Evolutionary conservation across 2,329 filamentous ascomycete genomes (phyloP), one percentile per base, ranked within the genome.

Genomic region (Claviceps fusiformis): DNA sequence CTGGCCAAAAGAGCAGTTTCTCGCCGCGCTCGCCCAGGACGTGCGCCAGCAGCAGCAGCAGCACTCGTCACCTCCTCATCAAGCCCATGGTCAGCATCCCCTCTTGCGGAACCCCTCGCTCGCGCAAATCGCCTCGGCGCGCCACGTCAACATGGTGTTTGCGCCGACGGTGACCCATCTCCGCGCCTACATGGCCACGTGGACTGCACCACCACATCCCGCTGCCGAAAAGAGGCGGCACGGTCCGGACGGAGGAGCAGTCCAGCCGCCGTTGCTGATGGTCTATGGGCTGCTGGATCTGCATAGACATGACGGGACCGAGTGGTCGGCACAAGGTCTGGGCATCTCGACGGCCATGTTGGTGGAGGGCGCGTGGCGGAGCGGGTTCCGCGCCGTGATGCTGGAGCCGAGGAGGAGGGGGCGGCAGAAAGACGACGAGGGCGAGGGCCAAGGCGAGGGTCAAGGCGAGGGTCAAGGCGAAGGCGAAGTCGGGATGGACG

Each of bases 241-340:
- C 37, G 13, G 37, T 5, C 2, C 13, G 37, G 67, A 61, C 17
- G 62, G 73, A 0, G 57, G 68, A 0, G 56, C 75, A 75, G 43
- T n/a, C 48, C 1, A 52, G 37, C 33, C 58, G 24, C 75, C 78
- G 0, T 65, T 75, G 27, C 69, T 89, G 3, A 66, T 88, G 1
- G 68, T 87, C 1, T 85, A 88, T 61, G 83, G 85, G 52, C 75
- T 86, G 46, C 63, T 90, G 17, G 71, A 76, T 24, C 67, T 87
- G 46, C 87, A 91, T 65, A 76, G 79, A 29, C 46, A 48, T 33
- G 75, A 80, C 54, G 86, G 84, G 0, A 82, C 82, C 58, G 84
- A 87, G 57, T 90, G 86, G 79, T 89, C 85, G 52, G 85, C 83
- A 0, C 87, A 90, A 67, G 87, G 86, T 0, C 66, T 91, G 13